Evolutionary conservation across 805 yeast species (phyloP), one percentile per base, ranked within the genome.

Genomic region (Lipomyces anomalus): DNA sequence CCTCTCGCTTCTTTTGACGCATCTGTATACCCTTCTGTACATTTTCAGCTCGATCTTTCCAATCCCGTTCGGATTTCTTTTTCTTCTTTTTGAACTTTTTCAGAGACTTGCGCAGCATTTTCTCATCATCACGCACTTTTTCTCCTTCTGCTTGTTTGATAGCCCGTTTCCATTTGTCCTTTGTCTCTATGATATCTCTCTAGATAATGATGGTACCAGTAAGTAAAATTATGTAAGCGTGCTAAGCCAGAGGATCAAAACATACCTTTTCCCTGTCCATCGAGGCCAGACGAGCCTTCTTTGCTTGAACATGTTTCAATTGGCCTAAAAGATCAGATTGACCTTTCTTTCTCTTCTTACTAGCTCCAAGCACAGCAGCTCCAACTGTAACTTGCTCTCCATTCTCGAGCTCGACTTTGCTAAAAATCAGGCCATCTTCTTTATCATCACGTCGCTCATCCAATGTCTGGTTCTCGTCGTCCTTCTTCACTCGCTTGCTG

Each of bases 241-340:
- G 13, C 16, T 13, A 23, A 11, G 23, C 16, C 22, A 36, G 6
- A 17, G 18, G 18, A 20, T 17, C n/a, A n/a, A n/a, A n/a, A n/a
- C n/a, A n/a, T n/a, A n/a, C n/a, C 47, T 79, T 82, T 36, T 80
- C 76, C 37, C 78, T 86, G 48, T 80, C 81, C 60, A 87, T 66
- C 30, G 67, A 59, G 11, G 74, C 75, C 20, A 85, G 56, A 60
- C 78, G 82, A 20, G 73, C 71, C 61, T 83, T 84, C 64, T 84
- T 84, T 48, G 74, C 75, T 61, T 90, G 95, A 22, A 88, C 67
- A 51, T 81, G 76, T 55, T 72, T 73, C 56, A 92, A 71, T 66
- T 92, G 97, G 0, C 87, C 92, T 53, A 80, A 81, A 44, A 84
- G 65, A 67, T 92, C 98, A 50, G 82, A 79, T 1, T 97, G 95